Evolutionary conservation across 208 protist species (phyloP).

Genomic region (Blastocrithidia nonstop): DNA sequence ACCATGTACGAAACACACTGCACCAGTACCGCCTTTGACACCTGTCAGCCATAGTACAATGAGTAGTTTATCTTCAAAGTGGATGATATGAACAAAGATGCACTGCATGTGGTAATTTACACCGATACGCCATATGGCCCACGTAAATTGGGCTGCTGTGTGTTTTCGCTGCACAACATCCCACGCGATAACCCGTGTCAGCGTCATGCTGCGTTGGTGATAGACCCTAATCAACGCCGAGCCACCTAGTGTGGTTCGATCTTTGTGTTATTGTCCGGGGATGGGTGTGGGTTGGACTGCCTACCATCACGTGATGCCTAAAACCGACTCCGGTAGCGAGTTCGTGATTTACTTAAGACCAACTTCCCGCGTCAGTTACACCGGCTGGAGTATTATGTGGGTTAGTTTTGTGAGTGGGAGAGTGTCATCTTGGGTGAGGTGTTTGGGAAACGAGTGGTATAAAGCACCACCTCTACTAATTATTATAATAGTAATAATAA

Average conservation of each 20-base stretch:
- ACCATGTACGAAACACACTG: slow-evolving; percentile 43
- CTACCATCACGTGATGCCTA: slow-evolving; percentile 53
- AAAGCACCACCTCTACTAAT: slow-evolving; percentile 1
- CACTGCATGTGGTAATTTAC: slow-evolving; percentile 47
- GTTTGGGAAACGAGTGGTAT: slow-evolving; percentile 8
- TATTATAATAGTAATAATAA: no score
- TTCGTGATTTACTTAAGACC: slow-evolving; percentile 27
- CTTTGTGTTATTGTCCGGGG: slow-evolving; percentile 35
- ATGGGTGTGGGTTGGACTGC: slow-evolving; percentile 61
- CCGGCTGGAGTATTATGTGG: slow-evolving; percentile 67
- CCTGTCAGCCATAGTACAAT: slow-evolving; percentile 41
- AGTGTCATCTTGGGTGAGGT: slow-evolving; percentile 16
- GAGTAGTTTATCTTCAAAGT: slow-evolving; percentile 49
- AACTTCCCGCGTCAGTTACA: slow-evolving; percentile 37
- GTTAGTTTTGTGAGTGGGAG: slow-evolving; percentile 32
- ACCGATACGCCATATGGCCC: slow-evolving; percentile 68
- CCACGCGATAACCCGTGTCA: slow-evolving; percentile 33
- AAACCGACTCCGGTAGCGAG: slow-evolving; percentile 46
- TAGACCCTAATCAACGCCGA: slow-evolving; percentile 14
- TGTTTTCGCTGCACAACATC: slow-evolving; percentile 60
- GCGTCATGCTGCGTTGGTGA: slow-evolving; percentile 47
- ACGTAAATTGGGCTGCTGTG: slow-evolving; percentile 59
- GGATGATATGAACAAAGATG: slow-evolving; percentile 28
- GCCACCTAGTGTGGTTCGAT: slow-evolving; percentile 40
- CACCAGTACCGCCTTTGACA: slow-evolving; percentile 31